These are phyloP conservation scores for Graphilbum sp. DNA, from an alignment of 2,329 filamentous ascomycete species.

Conservation along the genomic window DNA sequence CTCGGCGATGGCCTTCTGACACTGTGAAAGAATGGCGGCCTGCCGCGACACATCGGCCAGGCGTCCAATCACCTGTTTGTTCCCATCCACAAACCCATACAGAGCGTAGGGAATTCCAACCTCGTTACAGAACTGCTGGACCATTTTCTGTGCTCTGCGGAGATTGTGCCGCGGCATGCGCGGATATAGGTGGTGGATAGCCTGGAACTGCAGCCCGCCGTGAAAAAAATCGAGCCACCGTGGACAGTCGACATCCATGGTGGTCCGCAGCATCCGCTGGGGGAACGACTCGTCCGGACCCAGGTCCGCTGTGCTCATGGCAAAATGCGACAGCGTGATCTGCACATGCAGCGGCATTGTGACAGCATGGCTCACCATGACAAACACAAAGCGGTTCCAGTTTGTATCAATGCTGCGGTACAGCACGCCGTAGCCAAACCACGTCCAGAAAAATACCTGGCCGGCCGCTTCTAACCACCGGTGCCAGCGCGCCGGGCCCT, in stretches of 20 bases:
- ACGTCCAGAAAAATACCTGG: conserved; percentile 67
- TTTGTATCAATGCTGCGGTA: conserved; percentile 57
- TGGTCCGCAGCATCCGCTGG: conserved; percentile 80
- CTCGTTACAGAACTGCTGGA: conserved; percentile 67
- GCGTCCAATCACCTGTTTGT: conserved; percentile 60
- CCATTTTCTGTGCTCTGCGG: conserved; percentile 54
- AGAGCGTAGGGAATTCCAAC: conserved; percentile 73
- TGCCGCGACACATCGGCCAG: conserved; percentile 68
- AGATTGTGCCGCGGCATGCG: conserved; percentile 76
- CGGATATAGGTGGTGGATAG: conserved; percentile 73
- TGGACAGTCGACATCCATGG: conserved; percentile 85
- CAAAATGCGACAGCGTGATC: conserved; percentile 83
- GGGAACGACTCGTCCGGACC: conserved; percentile 75
- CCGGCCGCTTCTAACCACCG: conserved; percentile 64
- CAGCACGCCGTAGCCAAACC: conserved; percentile 71
- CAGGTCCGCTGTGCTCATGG: conserved; percentile 80
- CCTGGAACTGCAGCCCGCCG: conserved; percentile 79
- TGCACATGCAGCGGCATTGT: conserved; percentile 75
- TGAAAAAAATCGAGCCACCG: conserved; percentile 81
- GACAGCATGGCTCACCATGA: conserved; percentile 66
- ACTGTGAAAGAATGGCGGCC: conserved; percentile 60
- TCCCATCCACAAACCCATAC: conserved; percentile 72
- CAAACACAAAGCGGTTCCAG: conserved; percentile 53
- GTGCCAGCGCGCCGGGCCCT: conserved; percentile 70
- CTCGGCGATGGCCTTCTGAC: conserved; percentile 35